Base-by-base conservation (phyloP, 169 alveolate genomes). In the Plasmodium gaboni region DNA sequence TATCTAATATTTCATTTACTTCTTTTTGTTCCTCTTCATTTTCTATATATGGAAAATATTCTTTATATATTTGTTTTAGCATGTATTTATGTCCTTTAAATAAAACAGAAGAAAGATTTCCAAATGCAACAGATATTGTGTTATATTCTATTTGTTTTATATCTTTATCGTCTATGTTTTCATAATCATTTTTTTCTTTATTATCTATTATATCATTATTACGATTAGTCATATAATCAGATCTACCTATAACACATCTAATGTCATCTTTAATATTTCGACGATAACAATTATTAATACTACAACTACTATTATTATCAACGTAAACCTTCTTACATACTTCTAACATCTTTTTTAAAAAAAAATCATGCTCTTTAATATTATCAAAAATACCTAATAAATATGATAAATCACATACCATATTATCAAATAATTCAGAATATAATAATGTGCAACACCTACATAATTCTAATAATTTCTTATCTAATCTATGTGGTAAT, bases 81-180 rank as follows among this genome's bases (percentile, higher is more conserved):
- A 83, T 83, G 24, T 67, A 53, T 48, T 83, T 83, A 46, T 83
- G 91, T 17, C 85, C 91, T 17, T 83, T 63, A 72, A 83, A 83
- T 9, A 83, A 17, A 32, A 28, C 19, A 2, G 74, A 17, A 2
- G 91, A 83, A 10, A 83, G 26, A 63, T 83, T 67, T 0, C 91
- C 91, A 44, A 83, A 83, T 0, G 91, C 91, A 12, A 83, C 91
- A 15, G 91, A 67, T 67, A 83, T 83, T 15, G 91, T 83, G 32
- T 83, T 83, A 48, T 83, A 83, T 61, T 83, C 91, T 13, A 83
- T 57, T 83, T 83, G 91, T 44, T 83, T 83, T 32, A 68, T 60
- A 28, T 78, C 64, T 7, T 28, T 10, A 26, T 61, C 64, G 2
- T 38, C 1, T 38, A 17, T 17, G 9, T 76, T 46, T 9, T 26